These are phyloP conservation scores for Pholiota microspora DNA, from an alignment of 768 basidiomycete species.

Conservation along the genomic window DNA sequence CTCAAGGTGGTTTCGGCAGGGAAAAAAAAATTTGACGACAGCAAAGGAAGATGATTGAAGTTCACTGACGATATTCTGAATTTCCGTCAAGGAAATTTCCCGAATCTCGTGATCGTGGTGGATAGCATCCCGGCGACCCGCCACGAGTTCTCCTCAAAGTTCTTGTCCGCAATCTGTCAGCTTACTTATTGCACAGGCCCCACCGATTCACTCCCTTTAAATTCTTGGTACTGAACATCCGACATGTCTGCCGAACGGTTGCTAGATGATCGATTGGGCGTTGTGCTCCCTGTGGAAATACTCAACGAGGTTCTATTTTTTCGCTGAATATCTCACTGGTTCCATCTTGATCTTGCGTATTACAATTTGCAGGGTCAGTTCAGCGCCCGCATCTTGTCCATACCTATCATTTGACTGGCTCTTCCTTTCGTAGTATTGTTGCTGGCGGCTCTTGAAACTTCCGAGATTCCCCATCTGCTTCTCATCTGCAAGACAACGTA, in stretches of 20 bases:
- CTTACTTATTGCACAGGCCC: too few relatives aligned
- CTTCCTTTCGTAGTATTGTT: slow-evolving; percentile 11
- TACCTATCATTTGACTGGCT: neutral
- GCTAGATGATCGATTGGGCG: too few relatives aligned
- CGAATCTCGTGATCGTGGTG: too few relatives aligned
- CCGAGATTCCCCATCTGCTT: slow-evolving; percentile 1
- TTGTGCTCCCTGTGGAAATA: slow-evolving; percentile 3
- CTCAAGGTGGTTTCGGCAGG: too few relatives aligned
- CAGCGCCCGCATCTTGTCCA: neutral
- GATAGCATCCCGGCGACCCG: too few relatives aligned
- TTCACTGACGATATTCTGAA: too few relatives aligned
- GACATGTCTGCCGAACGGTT: neutral
- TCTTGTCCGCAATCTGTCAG: too few relatives aligned
- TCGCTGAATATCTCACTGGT: neutral
- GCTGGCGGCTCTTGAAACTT: slow-evolving; percentile 2
- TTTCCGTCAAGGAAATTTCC: too few relatives aligned
- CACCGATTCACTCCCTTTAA: neutral
- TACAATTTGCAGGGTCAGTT: slow-evolving; percentile 4
- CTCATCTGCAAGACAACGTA: slow-evolving; percentile 12
- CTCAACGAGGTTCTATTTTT: neutral
- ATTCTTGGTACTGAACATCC: too few relatives aligned
- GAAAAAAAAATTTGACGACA: too few relatives aligned
- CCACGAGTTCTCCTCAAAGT: too few relatives aligned
- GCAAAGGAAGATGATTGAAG: too few relatives aligned
- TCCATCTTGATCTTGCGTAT: neutral